Conservation (phyloP, 192 early-diverging fungal genomes). For the Backusella australiensis region DNA sequence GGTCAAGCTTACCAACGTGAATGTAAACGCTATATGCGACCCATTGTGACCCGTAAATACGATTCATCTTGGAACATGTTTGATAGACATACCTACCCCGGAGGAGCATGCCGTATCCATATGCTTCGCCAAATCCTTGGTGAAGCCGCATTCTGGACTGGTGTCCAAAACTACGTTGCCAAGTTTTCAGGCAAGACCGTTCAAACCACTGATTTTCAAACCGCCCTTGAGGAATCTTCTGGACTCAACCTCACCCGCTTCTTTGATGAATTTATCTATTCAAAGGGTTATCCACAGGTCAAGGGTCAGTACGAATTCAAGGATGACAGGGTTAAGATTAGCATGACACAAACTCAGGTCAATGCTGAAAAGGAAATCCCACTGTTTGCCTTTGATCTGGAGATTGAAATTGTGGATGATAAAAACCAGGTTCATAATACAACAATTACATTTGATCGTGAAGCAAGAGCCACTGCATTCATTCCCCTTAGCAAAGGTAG, state of each 20-base stretch:
- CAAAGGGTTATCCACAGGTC: constrained; percentile 59
- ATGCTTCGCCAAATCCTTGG: constrained; percentile 51
- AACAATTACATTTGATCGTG: constrained; percentile 22
- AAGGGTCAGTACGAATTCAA: constrained; percentile 51
- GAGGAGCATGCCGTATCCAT: constrained; percentile 49
- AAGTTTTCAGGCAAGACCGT: constrained; percentile 37
- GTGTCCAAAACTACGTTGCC: constrained; percentile 43
- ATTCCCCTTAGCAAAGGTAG: constrained; percentile 23
- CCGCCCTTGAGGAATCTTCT: constrained; percentile 47
- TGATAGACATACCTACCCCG: constrained; percentile 53
- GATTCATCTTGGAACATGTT: constrained; percentile 52
- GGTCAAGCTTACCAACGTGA: constrained; percentile 24
- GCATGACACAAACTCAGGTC: constrained; percentile 48
- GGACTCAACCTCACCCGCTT: constrained; percentile 59
- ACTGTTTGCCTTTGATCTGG: constrained; percentile 43
- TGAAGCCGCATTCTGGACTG: constrained; percentile 48
- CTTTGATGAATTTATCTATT: constrained; percentile 69
- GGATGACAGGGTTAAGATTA: constrained; percentile 56
- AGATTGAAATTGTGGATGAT: constrained; percentile 45
- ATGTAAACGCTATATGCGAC: constrained; percentile 34
- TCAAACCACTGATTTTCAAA: constrained; percentile 54
- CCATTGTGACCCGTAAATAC: constrained; percentile 48
- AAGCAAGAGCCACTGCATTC: constrained; percentile 25
- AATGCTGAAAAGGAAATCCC: constrained; percentile 32
- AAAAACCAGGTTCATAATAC: not conserved